A percentile compares a stretch with the other conserved stretches of the same genome.
Conservation (phyloP, 2,329 filamentous ascomycete genomes). For the Neopestalotiopsis clavispora region DNA sequence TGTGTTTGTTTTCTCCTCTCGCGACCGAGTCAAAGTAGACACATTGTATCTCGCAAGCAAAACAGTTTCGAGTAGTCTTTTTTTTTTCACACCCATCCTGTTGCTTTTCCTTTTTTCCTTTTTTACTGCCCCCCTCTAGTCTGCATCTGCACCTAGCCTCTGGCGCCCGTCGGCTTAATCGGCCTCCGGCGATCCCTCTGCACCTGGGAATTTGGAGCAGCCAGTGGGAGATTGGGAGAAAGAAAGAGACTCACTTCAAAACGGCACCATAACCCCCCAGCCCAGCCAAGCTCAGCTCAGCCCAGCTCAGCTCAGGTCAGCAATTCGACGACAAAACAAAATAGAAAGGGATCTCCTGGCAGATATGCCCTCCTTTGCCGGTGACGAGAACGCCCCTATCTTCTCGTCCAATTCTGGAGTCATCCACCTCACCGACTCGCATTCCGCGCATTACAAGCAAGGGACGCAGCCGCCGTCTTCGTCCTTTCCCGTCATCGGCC, state of each 20-base stretch:
- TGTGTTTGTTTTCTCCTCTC: neutral
- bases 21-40: neutral
- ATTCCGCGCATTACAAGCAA: slow-evolving; percentile 19
- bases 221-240: neutral
- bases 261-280: neutral
- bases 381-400: slow-evolving; percentile 43
- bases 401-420: slow-evolving; percentile 35
- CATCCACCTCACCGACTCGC: slow-evolving; percentile 36
- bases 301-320: neutral
- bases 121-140: neutral
- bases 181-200: slow-evolving; percentile 6
- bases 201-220: slow-evolving; percentile 10
- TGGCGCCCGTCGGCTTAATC: slow-evolving; percentile 8
- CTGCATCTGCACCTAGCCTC: neutral
- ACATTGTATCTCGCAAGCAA: neutral
- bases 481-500: slow-evolving; percentile 18
- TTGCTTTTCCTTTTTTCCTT: neutral
- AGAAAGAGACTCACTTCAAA: neutral
- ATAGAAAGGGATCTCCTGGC: slow-evolving; percentile 10
- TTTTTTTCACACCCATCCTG: neutral
- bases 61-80: neutral
- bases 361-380: slow-evolving; percentile 60
- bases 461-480: neutral
- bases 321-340: neutral
- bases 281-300: neutral